Evolutionary conservation across 169 alveolate species (phyloP), one percentile per base, ranked within the genome.

Genomic region (Cryptosporidium tyzzeri): DNA sequence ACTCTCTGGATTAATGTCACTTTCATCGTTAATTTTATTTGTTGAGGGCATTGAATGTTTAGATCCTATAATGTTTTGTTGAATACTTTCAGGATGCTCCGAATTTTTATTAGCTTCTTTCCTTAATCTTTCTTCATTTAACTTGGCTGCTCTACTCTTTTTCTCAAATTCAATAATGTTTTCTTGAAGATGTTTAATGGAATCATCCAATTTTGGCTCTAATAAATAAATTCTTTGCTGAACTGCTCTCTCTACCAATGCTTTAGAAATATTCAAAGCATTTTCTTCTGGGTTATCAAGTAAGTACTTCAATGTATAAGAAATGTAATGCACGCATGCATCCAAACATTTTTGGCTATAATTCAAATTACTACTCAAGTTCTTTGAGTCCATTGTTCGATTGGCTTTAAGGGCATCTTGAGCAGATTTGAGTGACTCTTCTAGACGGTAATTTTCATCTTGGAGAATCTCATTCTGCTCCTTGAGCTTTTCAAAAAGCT

Each of bases 251-350:
- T 65, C 80, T 16, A 80, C 89, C 0, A 80, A 53, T 21, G 62
- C 67, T 5, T 59, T 80, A 37, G 89, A 59, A 31, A 80, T 65
- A 23, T 80, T 67, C 12, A 65, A 5, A 18, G 69, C 23, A 65
- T 12, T 31, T 10, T 48, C 59, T 16, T 59, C 89, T 31, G 39
- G 35, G 35, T 80, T 61, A 8, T 80, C 75, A 39, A 65, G 41
- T 12, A 80, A 62, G 35, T 80, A 41, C 29, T 44, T 53, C 1
- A 80, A 45, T 12, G 75, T 39, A 62, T 26, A 80, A 35, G 89
- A 80, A 2, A 80, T 80, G 39, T 62, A 80, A 44, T 80, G 89
- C 0, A 80, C 89, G 55, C 89, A 80, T 41, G 89, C 89, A 80
- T 80, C 89, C 51, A 80, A 65, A 48, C 89, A 80, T 65, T 80